Evolutionary conservation across 2,329 filamentous ascomycete genomes (phyloP).

Genomic region (Emydomyces testavorans): DNA sequence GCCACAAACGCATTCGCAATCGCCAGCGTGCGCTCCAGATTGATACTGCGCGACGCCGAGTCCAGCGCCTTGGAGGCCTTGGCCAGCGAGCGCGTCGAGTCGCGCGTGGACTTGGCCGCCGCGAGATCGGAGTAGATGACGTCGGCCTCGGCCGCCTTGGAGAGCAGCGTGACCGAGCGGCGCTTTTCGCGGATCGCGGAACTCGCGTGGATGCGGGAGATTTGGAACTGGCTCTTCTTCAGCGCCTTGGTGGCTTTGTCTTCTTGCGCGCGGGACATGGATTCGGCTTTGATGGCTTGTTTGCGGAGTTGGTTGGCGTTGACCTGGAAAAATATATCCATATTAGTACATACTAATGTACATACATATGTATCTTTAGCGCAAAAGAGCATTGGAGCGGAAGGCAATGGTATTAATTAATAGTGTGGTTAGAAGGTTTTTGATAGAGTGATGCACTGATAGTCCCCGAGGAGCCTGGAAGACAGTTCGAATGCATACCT

Average conservation of each 20-base stretch:
- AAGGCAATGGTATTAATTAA: no score
- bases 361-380: not conserved
- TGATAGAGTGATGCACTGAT: no score
- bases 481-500: conserved; percentile 12
- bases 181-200: conserved; percentile 38
- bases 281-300: conserved; percentile 37
- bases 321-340: no score
- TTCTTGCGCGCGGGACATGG: conserved; percentile 38
- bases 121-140: conserved; percentile 41
- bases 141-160: conserved; percentile 38
- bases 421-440: not conserved
- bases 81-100: conserved; percentile 36
- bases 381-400: not conserved
- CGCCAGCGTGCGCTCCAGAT: conserved; percentile 34
- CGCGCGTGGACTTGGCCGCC: conserved; percentile 38
- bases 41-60: conserved; percentile 36
- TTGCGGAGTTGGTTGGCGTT: conserved; percentile 40
- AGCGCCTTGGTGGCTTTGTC: conserved; percentile 39
- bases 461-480: no score
- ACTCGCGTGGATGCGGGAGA: conserved; percentile 39
- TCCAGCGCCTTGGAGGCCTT: conserved; percentile 37
- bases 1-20: conserved; percentile 36
- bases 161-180: conserved; percentile 36
- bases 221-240: conserved; percentile 39
- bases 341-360: no score